Percentiles rank a stretch among this genome's conserved stretches.
Evolutionary conservation across 2,329 filamentous ascomycete genomes (phyloP).

Genomic region (Fusarium tupiense): DNA sequence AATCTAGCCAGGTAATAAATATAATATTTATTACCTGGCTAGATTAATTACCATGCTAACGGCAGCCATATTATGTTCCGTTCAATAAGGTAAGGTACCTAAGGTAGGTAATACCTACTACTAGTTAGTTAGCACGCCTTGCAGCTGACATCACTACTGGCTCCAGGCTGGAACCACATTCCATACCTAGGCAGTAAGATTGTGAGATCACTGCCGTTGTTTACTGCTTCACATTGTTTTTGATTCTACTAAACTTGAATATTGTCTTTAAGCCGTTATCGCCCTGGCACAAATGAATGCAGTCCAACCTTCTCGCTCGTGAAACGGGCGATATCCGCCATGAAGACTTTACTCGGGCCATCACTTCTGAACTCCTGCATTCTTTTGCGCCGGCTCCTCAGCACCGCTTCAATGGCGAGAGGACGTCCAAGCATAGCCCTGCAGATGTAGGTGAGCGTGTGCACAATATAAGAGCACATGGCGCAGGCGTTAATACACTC

Average conservation of each 20-base stretch:
- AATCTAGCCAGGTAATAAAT: no score
- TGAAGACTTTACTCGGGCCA: conserved; percentile 70
- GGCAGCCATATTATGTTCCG: no score
- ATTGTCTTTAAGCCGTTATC: not conserved
- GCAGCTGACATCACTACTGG: conserved; percentile 39
- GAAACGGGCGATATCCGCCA: conserved; percentile 74
- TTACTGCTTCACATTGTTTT: not conserved
- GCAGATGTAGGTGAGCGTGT: conserved; percentile 43
- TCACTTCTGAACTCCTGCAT: conserved; percentile 72
- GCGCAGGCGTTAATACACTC: conserved; percentile 80
- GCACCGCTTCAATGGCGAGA: conserved; percentile 73
- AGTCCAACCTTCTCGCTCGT: conserved; percentile 82
- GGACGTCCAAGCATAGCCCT: conserved; percentile 15
- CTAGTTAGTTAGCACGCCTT: not conserved
- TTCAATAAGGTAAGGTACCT: no score
- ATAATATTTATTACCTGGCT: no score
- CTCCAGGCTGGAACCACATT: not conserved
- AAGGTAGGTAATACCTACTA: no score
- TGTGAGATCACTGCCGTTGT: not conserved
- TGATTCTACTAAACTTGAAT: not conserved
- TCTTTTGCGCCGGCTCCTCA: conserved; percentile 74
- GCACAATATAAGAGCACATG: conserved; percentile 70
- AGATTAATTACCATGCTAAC: no score
- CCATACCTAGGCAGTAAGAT: not conserved
- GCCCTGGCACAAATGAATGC: conserved; percentile 59